phyloP scores from a whole-genome alignment of 2,329 filamentous ascomycete species.

The Cladosporium colombiae region DNA sequence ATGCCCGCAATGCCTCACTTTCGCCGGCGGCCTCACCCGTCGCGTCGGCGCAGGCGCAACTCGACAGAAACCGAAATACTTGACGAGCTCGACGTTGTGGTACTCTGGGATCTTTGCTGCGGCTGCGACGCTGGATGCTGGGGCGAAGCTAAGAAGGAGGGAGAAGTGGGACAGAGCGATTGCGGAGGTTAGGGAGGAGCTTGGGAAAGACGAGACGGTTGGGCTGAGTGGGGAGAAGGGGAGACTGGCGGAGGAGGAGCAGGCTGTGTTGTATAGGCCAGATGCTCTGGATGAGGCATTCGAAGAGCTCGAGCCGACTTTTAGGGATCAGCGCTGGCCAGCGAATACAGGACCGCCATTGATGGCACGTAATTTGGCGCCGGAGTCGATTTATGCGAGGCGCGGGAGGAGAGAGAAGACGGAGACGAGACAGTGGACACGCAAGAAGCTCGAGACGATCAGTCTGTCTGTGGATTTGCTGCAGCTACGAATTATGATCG shows the following conservation, averaged over 20 bases:
- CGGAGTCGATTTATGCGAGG: conserved; percentile 49
- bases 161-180: conserved; percentile 64
- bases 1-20: conserved; percentile 62
- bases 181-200: conserved; percentile 53
- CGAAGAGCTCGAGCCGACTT: conserved; percentile 24
- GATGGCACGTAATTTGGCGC: conserved; percentile 40
- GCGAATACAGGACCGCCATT: conserved; percentile 42
- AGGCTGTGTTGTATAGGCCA: background rate
- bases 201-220: conserved; percentile 44
- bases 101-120: conserved; percentile 69
- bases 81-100: conserved; percentile 61
- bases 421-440: conserved; percentile 30
- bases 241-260: background rate
- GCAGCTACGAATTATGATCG: conserved; percentile 39
- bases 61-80: conserved; percentile 52
- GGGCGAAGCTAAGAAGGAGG: conserved; percentile 58
- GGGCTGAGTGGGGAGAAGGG: background rate
- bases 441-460: conserved; percentile 47
- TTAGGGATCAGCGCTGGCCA: conserved; percentile 36
- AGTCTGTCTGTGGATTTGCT: conserved; percentile 45
- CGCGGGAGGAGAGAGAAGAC: background rate
- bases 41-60: conserved; percentile 54
- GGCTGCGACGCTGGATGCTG: conserved; percentile 63
- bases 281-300: conserved; percentile 23
- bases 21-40: conserved; percentile 48